Evolutionary conservation across 2,329 filamentous ascomycete species (phyloP).

Genomic region (Curvularia verruculosa): DNA sequence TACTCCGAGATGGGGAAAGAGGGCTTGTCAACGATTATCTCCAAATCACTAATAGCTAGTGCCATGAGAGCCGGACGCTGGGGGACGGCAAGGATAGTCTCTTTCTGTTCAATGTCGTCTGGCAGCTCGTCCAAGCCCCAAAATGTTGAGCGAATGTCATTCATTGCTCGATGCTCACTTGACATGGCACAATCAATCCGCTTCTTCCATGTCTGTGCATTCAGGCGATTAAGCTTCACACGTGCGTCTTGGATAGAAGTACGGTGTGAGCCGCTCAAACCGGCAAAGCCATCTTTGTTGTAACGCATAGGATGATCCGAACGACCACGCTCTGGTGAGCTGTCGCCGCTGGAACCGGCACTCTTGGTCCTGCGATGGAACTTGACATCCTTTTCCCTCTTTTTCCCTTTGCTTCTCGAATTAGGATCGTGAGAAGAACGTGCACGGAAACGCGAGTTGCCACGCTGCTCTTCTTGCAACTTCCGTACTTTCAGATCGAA

Average conservation of each 20-base stretch:
- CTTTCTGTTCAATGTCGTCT: conserved; percentile 80
- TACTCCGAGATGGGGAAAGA: conserved; percentile 84
- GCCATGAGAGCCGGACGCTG: conserved; percentile 84
- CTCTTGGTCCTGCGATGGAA: conserved; percentile 51
- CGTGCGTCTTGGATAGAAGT: conserved; percentile 79
- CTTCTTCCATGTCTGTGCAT: conserved; percentile 89
- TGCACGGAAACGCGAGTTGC: conserved; percentile 58
- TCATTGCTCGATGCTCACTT: conserved; percentile 74
- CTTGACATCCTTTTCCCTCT: conserved; percentile 38
- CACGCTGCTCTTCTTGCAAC: conserved; percentile 63
- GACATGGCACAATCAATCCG: conserved; percentile 80
- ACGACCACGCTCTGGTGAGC: conserved; percentile 34
- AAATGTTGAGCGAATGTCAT: conserved; percentile 78
- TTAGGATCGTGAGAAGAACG: conserved; percentile 56
- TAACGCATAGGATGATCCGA: conserved; percentile 66
- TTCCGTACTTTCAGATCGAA: conserved; percentile 87
- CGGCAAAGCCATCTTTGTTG: conserved; percentile 76
- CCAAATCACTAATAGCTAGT: conserved; percentile 80
- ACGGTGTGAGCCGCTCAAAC: conserved; percentile 73
- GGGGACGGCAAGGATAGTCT: conserved; percentile 84
- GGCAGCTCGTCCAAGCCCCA: conserved; percentile 82
- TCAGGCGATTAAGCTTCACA: conserved; percentile 75
- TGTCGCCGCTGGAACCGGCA: conserved; percentile 33
- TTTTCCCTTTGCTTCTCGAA: conserved; percentile 47
- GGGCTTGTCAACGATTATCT: conserved; percentile 87